Conservation (phyloP, 352 stramenopile genomes). For the Globisporangium spiculum region DNA sequence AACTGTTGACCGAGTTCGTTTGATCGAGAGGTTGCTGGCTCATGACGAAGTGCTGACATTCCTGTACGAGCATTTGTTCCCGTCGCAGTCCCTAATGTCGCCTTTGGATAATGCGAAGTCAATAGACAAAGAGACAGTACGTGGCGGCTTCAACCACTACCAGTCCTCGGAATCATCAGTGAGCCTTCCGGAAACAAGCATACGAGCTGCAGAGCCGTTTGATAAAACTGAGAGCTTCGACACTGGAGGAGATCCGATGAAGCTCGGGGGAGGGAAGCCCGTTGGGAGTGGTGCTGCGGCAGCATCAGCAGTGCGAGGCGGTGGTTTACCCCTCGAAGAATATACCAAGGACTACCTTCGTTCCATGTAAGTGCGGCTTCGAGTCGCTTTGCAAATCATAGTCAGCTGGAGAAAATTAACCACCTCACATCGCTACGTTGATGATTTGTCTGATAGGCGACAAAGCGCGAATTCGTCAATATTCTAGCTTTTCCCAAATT, state of each 20-base stretch:
- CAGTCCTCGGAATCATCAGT: slow-evolving; percentile 15
- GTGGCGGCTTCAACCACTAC: slow-evolving; percentile 2
- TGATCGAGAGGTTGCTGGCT: slow-evolving; percentile 75
- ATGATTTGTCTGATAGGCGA: neutral
- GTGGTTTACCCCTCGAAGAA: slow-evolving; percentile 37
- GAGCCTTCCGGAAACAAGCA: slow-evolving; percentile 20
- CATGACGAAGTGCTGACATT: slow-evolving; percentile 79
- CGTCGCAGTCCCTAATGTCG: slow-evolving; percentile 23
- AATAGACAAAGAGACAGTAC: slow-evolving; percentile 1
- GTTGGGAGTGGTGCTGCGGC: slow-evolving; percentile 40
- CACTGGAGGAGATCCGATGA: neutral
- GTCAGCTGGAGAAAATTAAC: neutral
- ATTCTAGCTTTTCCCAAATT: neutral
- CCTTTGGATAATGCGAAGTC: slow-evolving; percentile 15
- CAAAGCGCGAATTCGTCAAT: slow-evolving; percentile 2
- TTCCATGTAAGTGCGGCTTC: slow-evolving; percentile 28
- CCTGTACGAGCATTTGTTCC: slow-evolving; percentile 78
- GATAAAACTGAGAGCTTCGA: slow-evolving; percentile 1
- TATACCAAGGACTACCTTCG: slow-evolving; percentile 59
- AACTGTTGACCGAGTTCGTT: slow-evolving; percentile 50
- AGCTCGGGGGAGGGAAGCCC: slow-evolving; percentile 11
- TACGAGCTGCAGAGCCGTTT: neutral
- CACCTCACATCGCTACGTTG: neutral
- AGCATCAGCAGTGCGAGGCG: slow-evolving; percentile 32
- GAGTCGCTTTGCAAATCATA: neutral